Percentiles rank a stretch among this genome's conserved stretches.
Conservation (phyloP, 371 early-diverging fungal genomes). For the Coemansia sp. region DNA sequence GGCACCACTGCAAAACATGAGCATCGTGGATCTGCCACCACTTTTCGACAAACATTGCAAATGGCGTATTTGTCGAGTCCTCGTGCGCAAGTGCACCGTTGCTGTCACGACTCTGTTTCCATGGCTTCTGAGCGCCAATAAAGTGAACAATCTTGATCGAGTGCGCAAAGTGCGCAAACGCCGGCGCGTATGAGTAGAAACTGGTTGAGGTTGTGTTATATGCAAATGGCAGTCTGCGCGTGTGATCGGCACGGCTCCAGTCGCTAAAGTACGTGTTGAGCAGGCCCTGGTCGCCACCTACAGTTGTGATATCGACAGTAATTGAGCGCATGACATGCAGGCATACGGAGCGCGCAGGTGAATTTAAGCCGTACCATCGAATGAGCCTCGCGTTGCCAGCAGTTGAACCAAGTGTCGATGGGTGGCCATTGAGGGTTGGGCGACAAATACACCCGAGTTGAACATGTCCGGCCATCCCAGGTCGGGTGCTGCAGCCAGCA, state of each 20-base stretch:
- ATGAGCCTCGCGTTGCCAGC: slow-evolving; percentile 36
- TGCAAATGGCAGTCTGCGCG: slow-evolving; percentile 77
- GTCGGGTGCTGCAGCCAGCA: slow-evolving; percentile 81
- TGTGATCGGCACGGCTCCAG: slow-evolving; percentile 69
- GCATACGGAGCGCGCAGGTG: neutral
- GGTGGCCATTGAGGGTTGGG: slow-evolving; percentile 59
- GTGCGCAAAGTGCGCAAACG: slow-evolving; percentile 62
- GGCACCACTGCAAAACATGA: slow-evolving; percentile 49
- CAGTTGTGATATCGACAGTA: neutral
- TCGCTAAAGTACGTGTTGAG: slow-evolving; percentile 80
- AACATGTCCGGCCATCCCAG: slow-evolving; percentile 91
- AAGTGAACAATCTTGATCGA: slow-evolving; percentile 83
- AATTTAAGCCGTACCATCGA: slow-evolving; percentile 37
- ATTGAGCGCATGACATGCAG: neutral
- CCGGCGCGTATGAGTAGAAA: slow-evolving; percentile 83
- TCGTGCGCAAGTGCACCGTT: slow-evolving; percentile 58
- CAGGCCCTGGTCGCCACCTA: slow-evolving; percentile 95
- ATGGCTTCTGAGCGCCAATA: slow-evolving; percentile 87
- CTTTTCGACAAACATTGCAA: slow-evolving; percentile 52
- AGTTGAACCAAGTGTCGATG: slow-evolving; percentile 29
- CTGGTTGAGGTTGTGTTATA: slow-evolving; percentile 89
- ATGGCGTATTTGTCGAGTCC: slow-evolving; percentile 14
- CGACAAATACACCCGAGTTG: slow-evolving; percentile 94
- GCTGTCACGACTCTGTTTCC: slow-evolving; percentile 67
- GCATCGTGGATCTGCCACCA: slow-evolving; percentile 75